phyloP scores from a whole-genome alignment of 1,284 basidiomycete species.

The Retiboletus flavoniger region DNA sequence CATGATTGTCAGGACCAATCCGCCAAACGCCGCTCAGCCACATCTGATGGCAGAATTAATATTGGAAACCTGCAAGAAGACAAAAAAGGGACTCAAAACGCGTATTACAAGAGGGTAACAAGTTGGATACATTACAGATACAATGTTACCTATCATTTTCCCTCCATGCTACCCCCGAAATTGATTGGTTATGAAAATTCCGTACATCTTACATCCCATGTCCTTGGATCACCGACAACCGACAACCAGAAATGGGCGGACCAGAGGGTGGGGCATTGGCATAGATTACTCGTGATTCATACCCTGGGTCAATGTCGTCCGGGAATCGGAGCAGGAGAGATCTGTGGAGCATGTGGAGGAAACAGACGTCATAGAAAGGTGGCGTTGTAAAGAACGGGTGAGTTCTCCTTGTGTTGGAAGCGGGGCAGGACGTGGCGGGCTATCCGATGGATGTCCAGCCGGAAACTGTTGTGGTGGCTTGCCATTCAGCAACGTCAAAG shows the following conservation, averaged over 20 bases:
- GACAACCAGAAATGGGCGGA: background rate
- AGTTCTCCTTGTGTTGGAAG: conserved; percentile 16
- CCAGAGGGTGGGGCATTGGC: background rate
- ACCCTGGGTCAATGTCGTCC: conserved; percentile 23
- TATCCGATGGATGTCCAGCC: conserved; percentile 19
- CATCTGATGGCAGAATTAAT: background rate
- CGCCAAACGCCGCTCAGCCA: background rate
- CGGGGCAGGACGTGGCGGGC: background rate
- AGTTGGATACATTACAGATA: conserved; percentile 27
- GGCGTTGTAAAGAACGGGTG: conserved; percentile 29
- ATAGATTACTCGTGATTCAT: conserved; percentile 14
- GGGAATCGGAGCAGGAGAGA: conserved; percentile 22
- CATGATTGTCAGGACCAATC: background rate
- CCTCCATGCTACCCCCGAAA: conserved; percentile 1
- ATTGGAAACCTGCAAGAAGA: background rate
- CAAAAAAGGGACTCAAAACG: background rate
- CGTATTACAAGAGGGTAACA: conserved; percentile 30
- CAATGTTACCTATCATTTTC: conserved; percentile 20
- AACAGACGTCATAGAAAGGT: conserved; percentile 30
- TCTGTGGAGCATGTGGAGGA: conserved; percentile 15
- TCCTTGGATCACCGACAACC: background rate
- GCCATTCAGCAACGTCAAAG: conserved; percentile 28
- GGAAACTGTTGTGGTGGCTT: conserved; percentile 35
- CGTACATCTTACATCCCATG: conserved; percentile 4
- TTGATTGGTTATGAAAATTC: conserved; percentile 12